Conservation (phyloP, 495 filamentous ascomycete genomes). For the Penicillium desertorum region DNA sequence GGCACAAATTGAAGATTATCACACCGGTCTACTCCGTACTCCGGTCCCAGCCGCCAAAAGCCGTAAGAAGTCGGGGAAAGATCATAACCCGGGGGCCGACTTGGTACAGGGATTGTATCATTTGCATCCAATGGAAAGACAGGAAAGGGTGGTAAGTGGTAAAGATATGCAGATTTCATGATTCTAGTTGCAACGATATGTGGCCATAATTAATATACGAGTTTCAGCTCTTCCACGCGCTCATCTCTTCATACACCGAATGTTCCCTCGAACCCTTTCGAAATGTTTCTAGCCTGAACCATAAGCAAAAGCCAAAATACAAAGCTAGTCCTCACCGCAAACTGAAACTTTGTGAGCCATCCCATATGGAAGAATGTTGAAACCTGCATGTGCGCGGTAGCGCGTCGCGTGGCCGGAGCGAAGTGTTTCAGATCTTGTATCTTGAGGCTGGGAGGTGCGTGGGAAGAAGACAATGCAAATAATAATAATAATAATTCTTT, state of each 20-base stretch:
- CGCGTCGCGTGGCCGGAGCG: constrained; percentile 28
- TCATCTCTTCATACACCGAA: constrained; percentile 8
- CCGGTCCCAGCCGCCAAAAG: background rate
- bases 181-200: background rate
- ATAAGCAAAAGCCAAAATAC: background rate
- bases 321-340: constrained; percentile 8
- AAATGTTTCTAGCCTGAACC: constrained; percentile 1
- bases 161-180: background rate
- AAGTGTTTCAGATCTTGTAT: constrained; percentile 23
- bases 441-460: background rate
- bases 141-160: background rate
- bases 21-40: constrained; percentile 6
- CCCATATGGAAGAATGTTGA: constrained; percentile 22
- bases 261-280: constrained; percentile 1
- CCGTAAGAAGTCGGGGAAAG: constrained; percentile 6
- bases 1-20: background rate
- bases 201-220: background rate
- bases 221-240: constrained; percentile 1
- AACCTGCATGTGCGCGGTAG: constrained; percentile 22
- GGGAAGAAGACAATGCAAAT: background rate
- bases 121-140: constrained; percentile 1
- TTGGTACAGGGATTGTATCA: constrained; percentile 2
- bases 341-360: constrained; percentile 26
- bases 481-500: background rate
- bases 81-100: background rate